Evolutionary conservation across 2,329 filamentous ascomycete species (phyloP).

Genomic region (Sarocladiaceae sp.): DNA sequence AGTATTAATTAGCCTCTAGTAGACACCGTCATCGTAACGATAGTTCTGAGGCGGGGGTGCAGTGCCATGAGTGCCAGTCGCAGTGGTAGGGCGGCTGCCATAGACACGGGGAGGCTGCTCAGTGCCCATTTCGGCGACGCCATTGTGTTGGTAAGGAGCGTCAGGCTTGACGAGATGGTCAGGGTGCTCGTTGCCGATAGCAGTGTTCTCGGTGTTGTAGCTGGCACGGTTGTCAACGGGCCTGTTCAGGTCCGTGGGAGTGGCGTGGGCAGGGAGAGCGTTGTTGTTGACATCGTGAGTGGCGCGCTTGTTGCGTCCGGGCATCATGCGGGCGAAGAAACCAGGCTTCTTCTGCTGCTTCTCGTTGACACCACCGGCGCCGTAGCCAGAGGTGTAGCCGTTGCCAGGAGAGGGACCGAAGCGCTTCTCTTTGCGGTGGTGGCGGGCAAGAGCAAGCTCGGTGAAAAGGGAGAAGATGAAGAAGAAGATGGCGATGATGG

Average conservation of each 20-base stretch:
- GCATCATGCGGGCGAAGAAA: slow-evolving; percentile 27
- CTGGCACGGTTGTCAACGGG: slow-evolving; percentile 34
- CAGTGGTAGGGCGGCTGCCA: not conserved
- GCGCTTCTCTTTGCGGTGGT: slow-evolving; percentile 71
- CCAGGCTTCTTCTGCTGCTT: slow-evolving; percentile 13
- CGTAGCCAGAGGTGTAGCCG: slow-evolving; percentile 58
- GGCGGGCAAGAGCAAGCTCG: slow-evolving; percentile 63
- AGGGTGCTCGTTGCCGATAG: slow-evolving; percentile 23
- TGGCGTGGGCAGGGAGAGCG: slow-evolving; percentile 34
- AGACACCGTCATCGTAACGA: slow-evolving; percentile 34
- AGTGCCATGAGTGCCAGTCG: not conserved
- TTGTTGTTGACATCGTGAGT: slow-evolving; percentile 22
- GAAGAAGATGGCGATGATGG: slow-evolving; percentile 72
- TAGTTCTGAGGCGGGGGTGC: slow-evolving; percentile 19
- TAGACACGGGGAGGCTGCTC: slow-evolving; percentile 11
- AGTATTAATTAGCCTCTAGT: slow-evolving; percentile 13
- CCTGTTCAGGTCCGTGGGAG: slow-evolving; percentile 32
- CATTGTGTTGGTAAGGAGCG: slow-evolving; percentile 18
- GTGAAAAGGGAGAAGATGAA: slow-evolving; percentile 69
- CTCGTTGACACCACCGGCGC: slow-evolving; percentile 17
- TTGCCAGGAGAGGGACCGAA: slow-evolving; percentile 49
- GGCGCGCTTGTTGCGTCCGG: slow-evolving; percentile 22
- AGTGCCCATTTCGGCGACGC: slow-evolving; percentile 20
- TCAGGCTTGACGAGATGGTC: slow-evolving; percentile 22
- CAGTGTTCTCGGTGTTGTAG: slow-evolving; percentile 34